These are phyloP conservation scores for Diversispora eburnea DNA, from an alignment of 192 early-diverging fungal genomes.

Conservation along the genomic window DNA sequence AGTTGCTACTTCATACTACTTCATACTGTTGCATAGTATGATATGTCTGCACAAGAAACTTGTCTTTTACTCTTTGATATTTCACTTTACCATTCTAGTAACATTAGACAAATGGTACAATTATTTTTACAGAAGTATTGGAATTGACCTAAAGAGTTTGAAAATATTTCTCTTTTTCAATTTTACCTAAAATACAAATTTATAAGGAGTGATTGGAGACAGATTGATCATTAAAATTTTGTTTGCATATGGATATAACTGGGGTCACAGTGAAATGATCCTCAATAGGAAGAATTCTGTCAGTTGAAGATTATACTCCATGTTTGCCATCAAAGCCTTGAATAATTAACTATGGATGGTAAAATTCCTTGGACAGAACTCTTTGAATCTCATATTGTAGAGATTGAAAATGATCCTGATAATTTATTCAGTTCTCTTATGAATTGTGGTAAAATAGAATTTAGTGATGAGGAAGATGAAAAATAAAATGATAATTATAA, in stretches of 20 bases:
- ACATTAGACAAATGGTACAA: background rate
- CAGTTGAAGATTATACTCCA: background rate
- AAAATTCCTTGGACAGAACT: background rate
- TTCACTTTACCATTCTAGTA: background rate
- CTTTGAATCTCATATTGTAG: background rate
- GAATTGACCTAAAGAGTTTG: background rate
- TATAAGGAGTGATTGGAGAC: background rate
- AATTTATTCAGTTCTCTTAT: background rate
- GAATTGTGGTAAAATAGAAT: background rate
- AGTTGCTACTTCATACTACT: too few species aligned
- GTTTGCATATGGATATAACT: background rate
- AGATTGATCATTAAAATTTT: background rate
- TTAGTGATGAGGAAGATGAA: background rate
- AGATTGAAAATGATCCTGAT: background rate
- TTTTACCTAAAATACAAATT: background rate
- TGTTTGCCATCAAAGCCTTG: background rate
- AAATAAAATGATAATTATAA: background rate
- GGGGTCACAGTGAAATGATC: background rate
- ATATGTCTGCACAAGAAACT: constrained; percentile 5
- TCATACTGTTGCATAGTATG: background rate
- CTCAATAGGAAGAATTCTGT: background rate
- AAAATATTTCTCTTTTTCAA: constrained; percentile 4
- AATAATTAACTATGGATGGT: background rate
- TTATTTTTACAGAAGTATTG: constrained; percentile 3
- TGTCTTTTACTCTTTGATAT: background rate